Base-by-base conservation (phyloP, 495 filamentous ascomycete species). In the Penicillium herquei region DNA sequence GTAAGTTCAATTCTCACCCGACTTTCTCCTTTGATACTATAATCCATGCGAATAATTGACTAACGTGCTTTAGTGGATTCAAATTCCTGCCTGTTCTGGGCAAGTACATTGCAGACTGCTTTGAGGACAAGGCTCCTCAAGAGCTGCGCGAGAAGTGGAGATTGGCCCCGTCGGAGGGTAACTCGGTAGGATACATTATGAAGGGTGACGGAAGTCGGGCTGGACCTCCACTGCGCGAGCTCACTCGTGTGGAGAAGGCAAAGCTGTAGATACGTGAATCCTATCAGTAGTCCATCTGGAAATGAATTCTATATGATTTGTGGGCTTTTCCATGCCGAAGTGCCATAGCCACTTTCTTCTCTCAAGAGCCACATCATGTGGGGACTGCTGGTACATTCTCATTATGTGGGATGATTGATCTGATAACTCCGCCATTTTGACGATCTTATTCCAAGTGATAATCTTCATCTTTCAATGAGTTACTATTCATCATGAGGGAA, bases 71-170 rank as follows among this genome's bases (percentile, higher is more conserved):
- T 33, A 72, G 69, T 69, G 90, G 72, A 1, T 94, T 88, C 72
- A 93, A 94, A 65, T 94, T 93, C 61, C 61, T 92, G 55, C 90
- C 90, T 0, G 80, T 92, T 12, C 65, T 94, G 7, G 90, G 90
- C 6, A 82, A 85, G 41, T 82, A 82, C 60, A 81, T 92, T 39
- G 83, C 82, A 3, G 84, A 88, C 56, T 78, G 80, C 48, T 73
- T 91, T 37, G 67, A 77, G 58, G 67, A 75, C 6, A 67, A 72
- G 13, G 75, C 75, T 5, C 74, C 81, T 0, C 64, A 65, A 9
- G 73, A 75, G 53, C 79, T 88, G 41, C 64, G 68, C 17, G 65
- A 78, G 39, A 86, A 86, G 62, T 91, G 88, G 88, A 65, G 58
- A 51, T 87, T 70, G 33, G 49, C n/a, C 21, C 40, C 40, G 13